Percentiles rank a stretch among this genome's conserved stretches.
Conservation (phyloP, 306 rosid species). For the Calophaca sinica region DNA sequence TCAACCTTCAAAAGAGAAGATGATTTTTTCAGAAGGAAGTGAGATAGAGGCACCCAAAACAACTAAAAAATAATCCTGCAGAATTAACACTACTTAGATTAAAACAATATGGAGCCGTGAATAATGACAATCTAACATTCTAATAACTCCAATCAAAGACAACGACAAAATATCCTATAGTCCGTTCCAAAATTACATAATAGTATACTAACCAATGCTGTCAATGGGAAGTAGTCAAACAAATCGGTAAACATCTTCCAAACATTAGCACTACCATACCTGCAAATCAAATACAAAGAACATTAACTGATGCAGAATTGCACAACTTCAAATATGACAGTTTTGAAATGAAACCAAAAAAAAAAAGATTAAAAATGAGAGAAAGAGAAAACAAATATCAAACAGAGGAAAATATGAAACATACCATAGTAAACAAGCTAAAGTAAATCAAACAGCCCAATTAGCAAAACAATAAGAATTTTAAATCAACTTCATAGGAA, state of each 20-base stretch:
- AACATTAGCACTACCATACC: constrained; percentile 98
- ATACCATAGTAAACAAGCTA: background rate
- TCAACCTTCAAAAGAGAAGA: constrained; percentile 67
- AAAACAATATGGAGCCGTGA: constrained; percentile 17
- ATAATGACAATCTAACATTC: constrained; percentile 18
- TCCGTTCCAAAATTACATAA: constrained; percentile 16
- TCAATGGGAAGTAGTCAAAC: constrained; percentile 95
- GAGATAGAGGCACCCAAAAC: constrained; percentile 5
- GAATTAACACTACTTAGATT: background rate
- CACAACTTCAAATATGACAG: constrained; percentile 15
- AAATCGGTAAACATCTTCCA: constrained; percentile 96
- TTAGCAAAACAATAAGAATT: no score
- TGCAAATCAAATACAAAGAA: constrained; percentile 51
- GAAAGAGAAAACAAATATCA: background rate
- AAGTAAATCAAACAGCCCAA: background rate
- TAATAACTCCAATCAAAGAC: constrained; percentile 22
- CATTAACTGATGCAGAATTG: constrained; percentile 34
- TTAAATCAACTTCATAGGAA: no score
- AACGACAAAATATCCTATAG: background rate
- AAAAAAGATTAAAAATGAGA: background rate
- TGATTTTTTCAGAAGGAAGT: background rate
- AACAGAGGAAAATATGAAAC: background rate
- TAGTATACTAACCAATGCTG: constrained; percentile 85
- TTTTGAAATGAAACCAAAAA: background rate
- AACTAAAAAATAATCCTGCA: constrained; percentile 1